Base-by-base conservation (phyloP, 2,329 filamentous ascomycete genomes). In the Botrytis squamosa region DNA sequence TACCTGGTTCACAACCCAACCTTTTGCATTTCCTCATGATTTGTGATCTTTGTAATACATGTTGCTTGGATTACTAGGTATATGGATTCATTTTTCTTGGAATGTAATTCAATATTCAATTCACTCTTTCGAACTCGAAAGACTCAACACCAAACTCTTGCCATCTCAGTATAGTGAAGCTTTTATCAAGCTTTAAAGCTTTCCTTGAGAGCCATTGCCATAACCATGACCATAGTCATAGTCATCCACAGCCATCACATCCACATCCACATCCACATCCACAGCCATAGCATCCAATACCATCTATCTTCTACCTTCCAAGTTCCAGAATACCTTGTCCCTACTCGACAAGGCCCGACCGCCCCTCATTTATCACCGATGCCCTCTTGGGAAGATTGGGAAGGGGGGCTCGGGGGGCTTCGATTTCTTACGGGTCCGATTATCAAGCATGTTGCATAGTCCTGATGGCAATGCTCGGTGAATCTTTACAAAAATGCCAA, bases 351-450 rank as follows among this genome's bases (percentile, higher is more conserved):
- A 52, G 49, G 36, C 36, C 65, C 66, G 25, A 57, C 9, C 49
- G 66, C 66, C 66, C 66, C 66, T 57, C 49, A 42, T 25, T 68
- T 68, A 68, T 57, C 65, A 55, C 65, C 65, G 65, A 68, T 14
- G 10, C 10, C 14, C 25, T 65, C 46, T 36, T 36, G 4, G 42
- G 44, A 65, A 64, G 25, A 29, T 29, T 44, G 44, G 10, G n/a
- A 33, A 46, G 62, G 38, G 16, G 42, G 20, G 63, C 18, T 65
- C 33, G 62, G 38, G 16, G 42, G 20, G 63, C 18, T 49, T 46
- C 33, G 16, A 55, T 38, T 67, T 67, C 64, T 52, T 67, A 67
- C 64, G 65, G 65, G 44, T 57, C 65, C 46, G 46, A 68, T 68
- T 55, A 68, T 57, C 57, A 68, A 68, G 65, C 65, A 49, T 9